Evolutionary conservation across 768 basidiomycete species (phyloP), one percentile per base, ranked within the genome.

Genomic region (Ramaria sp.): DNA sequence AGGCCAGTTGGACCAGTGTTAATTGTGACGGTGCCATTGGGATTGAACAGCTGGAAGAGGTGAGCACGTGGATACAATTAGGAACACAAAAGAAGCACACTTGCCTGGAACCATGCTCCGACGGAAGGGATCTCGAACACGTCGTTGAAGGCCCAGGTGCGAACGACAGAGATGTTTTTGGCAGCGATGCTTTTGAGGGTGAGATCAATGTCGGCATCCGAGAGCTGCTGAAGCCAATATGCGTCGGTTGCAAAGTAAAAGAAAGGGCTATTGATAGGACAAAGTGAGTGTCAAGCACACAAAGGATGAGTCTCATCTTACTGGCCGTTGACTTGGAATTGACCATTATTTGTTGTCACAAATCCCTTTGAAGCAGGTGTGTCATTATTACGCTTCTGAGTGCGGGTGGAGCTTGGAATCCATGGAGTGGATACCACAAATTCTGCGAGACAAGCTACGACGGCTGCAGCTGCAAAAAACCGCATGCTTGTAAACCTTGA

Each of bases 21-120:
- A 62, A 85, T 67, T 13, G 72, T 66, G 1, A 70, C 61, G 0
- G 74, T 78, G 13, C 79, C 78, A 55, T 85, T 78, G n/a, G 43
- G 9, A 60, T 62, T 55, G 83, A 59, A 48, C 15, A 27, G n/a
- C 42, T 52, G 39, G 8, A 32, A 48, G 39, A 45, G 36, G 24
- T 30, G 22, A 47, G 28, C 12, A 47, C 18, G 20, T 24, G 4
- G 25, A 22, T 34, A 47, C 1, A 47, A 4, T 24, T 1, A 45
- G 45, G 22, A 18, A 47, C 18, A 8, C 24, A 30, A 47, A 22
- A 3, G n/a, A 42, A 32, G 25, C 52, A 69, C 13, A 77, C 66
- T n/a, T n/a, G n/a, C n/a, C 57, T 83, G 81, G 66, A 85, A 78
- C 79, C 78, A 86, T 18, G 78, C 78, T 0, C 81, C 79, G 22